A percentile compares a stretch with the other conserved stretches of the same genome.
Conservation (phyloP, 768 basidiomycete genomes). For the Hydnum rufescens region DNA sequence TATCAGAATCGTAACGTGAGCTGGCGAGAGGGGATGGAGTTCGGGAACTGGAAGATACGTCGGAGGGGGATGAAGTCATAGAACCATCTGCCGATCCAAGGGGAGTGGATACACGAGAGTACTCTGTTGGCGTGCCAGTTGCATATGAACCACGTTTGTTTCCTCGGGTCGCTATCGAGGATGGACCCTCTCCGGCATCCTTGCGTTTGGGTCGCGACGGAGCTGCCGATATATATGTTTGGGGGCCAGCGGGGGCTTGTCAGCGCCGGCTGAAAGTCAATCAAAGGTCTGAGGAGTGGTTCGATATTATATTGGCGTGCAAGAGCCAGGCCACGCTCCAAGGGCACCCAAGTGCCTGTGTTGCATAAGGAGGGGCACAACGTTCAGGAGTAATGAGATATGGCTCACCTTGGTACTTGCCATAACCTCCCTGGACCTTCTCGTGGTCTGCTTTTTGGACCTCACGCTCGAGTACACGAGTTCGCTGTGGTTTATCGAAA, state of each 20-base stretch:
- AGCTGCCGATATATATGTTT: slow-evolving; percentile 80
- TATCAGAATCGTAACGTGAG: slow-evolving; percentile 25
- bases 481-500: slow-evolving; percentile 96
- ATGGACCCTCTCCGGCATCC: slow-evolving; percentile 5
- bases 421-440: slow-evolving; percentile 98
- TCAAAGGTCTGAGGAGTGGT: slow-evolving; percentile 65
- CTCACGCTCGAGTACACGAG: slow-evolving; percentile 91
- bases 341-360: slow-evolving; percentile 94
- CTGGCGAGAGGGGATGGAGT: slow-evolving; percentile 78
- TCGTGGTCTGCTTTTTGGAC: slow-evolving; percentile 98
- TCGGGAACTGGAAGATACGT: slow-evolving; percentile 69
- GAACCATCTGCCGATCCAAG: slow-evolving; percentile 66
- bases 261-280: slow-evolving; percentile 79
- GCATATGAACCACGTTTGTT: too few species aligned
- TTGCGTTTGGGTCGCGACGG: slow-evolving; percentile 23
- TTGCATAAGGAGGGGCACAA: neutral
- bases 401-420: slow-evolving; percentile 91
- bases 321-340: slow-evolving; percentile 68
- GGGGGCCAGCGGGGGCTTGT: slow-evolving; percentile 82
- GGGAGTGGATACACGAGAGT: slow-evolving; percentile 8
- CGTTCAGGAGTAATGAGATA: neutral
- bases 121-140: slow-evolving; percentile 5
- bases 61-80: slow-evolving; percentile 77
- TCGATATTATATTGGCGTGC: slow-evolving; percentile 92
- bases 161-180: slow-evolving; percentile 6